These are phyloP conservation scores for Trypanosoma congolense DNA, from an alignment of 208 protist species.

Conservation along the genomic window DNA sequence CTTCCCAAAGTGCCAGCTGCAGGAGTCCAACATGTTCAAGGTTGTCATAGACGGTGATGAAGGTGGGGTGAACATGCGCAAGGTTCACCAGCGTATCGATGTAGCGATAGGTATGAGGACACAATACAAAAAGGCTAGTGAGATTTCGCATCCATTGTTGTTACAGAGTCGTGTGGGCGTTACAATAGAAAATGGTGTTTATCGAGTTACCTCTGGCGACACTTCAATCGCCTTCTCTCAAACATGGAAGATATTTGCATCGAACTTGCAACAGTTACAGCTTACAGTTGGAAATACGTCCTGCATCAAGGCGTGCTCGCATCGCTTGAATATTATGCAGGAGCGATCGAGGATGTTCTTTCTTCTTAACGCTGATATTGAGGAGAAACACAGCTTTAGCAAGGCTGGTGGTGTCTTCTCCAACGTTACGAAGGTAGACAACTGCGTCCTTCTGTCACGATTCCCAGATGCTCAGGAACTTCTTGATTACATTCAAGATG, in stretches of 20 bases:
- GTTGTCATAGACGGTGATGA: constrained; percentile 89
- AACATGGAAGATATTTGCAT: constrained; percentile 64
- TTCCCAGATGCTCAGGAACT: constrained; percentile 76
- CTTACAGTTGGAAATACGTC: constrained; percentile 67
- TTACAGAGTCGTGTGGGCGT: constrained; percentile 38
- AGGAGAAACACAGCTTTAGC: constrained; percentile 68
- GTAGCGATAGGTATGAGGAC: constrained; percentile 58
- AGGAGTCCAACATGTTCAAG: constrained; percentile 73
- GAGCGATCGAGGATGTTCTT: constrained; percentile 90
- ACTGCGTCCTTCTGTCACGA: constrained; percentile 60
- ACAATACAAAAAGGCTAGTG: constrained; percentile 42
- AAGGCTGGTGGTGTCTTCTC: constrained; percentile 86
- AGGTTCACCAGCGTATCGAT: constrained; percentile 81
- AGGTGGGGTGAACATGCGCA: constrained; percentile 81
- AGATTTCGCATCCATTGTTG: constrained; percentile 7
- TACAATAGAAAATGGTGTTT: constrained; percentile 55
- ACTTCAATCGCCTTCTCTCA: constrained; percentile 27
- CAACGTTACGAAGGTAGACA: constrained; percentile 77
- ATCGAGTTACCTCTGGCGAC: constrained; percentile 56
- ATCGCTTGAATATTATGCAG: constrained; percentile 90
- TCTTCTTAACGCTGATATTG: constrained; percentile 84
- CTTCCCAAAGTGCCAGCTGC: constrained; percentile 33
- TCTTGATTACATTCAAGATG: constrained; percentile 72
- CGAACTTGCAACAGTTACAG: constrained; percentile 65
- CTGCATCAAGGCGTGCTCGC: constrained; percentile 73